A percentile compares a stretch with the other conserved stretches of the same genome.
phyloP scores from a whole-genome alignment of 176 grass and related monocot genomes.

The Avena eriantha region DNA sequence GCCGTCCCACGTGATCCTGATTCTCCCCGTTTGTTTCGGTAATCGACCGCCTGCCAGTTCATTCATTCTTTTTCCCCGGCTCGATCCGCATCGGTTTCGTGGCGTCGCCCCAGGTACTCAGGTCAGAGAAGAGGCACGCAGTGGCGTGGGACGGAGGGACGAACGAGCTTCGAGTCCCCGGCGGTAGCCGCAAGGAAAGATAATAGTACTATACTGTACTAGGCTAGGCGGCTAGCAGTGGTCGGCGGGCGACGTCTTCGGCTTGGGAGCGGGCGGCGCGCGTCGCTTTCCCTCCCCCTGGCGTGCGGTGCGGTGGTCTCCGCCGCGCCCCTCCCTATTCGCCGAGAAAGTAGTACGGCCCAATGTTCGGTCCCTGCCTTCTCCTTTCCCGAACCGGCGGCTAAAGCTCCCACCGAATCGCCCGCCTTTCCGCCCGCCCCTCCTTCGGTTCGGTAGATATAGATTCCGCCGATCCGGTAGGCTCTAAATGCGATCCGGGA shows the following conservation, averaged over 20 bases:
- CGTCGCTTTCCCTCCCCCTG: background rate
- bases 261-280: conserved; percentile 24
- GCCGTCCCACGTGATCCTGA: background rate
- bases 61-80: no score
- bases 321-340: background rate
- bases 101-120: no score
- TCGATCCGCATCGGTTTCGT: no score
- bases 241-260: no score
- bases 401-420: background rate
- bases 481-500: background rate
- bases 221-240: no score
- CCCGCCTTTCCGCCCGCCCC: background rate
- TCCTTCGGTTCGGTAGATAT: background rate
- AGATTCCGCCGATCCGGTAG: conserved; percentile 20
- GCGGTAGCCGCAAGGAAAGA: conserved; percentile 9
- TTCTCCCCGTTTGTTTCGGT: background rate
- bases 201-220: no score
- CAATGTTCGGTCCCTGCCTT: conserved; percentile 18
- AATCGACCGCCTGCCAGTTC: no score
- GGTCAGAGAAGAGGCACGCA: background rate
- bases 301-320: conserved; percentile 1
- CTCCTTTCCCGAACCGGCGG: conserved; percentile 1
- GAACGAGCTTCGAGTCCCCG: conserved; percentile 6
- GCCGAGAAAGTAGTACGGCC: conserved; percentile 23
- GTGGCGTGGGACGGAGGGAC: conserved; percentile 15